Percentiles rank a stretch among this genome's conserved stretches.
Conservation (phyloP, 768 basidiomycete genomes). For the Boletus reticuloceps region DNA sequence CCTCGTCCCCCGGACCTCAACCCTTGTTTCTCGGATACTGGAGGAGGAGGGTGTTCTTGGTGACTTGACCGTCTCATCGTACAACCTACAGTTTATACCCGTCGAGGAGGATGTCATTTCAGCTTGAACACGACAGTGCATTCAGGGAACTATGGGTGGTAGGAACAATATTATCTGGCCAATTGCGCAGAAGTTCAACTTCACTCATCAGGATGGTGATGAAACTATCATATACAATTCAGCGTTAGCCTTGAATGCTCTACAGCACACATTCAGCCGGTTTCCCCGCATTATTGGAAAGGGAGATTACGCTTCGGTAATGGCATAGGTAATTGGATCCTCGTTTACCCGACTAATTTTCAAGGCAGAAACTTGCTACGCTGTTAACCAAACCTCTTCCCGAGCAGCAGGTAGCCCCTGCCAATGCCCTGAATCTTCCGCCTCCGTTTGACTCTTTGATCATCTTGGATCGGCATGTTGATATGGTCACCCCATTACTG, state of each 20-base stretch:
- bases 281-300: slow-evolving; percentile 94
- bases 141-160: slow-evolving; percentile 93
- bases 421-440: slow-evolving; percentile 44
- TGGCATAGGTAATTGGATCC: slow-evolving; percentile 11
- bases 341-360: slow-evolving; percentile 10
- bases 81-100: slow-evolving; percentile 92
- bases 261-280: slow-evolving; percentile 81
- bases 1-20: slow-evolving; percentile 84
- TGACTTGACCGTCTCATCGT: slow-evolving; percentile 83
- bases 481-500: slow-evolving; percentile 93
- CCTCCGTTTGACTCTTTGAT: slow-evolving; percentile 82
- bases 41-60: slow-evolving; percentile 98
- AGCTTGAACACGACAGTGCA: slow-evolving; percentile 77
- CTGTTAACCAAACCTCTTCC: slow-evolving; percentile 63
- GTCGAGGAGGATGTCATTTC: slow-evolving; percentile 92
- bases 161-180: slow-evolving; percentile 28
- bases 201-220: slow-evolving; percentile 78
- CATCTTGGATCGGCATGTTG: slow-evolving; percentile 84
- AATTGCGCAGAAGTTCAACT: neutral
- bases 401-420: slow-evolving; percentile 37
- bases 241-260: slow-evolving; percentile 76
- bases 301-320: slow-evolving; percentile 80
- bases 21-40: slow-evolving; percentile 78
- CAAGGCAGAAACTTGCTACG: slow-evolving; percentile 65
- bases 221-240: slow-evolving; percentile 89